Percentiles rank a stretch among this genome's conserved stretches.
These are phyloP conservation scores for Diatrype stigma DNA, from an alignment of 2,329 filamentous ascomycete species.

Conservation along the genomic window DNA sequence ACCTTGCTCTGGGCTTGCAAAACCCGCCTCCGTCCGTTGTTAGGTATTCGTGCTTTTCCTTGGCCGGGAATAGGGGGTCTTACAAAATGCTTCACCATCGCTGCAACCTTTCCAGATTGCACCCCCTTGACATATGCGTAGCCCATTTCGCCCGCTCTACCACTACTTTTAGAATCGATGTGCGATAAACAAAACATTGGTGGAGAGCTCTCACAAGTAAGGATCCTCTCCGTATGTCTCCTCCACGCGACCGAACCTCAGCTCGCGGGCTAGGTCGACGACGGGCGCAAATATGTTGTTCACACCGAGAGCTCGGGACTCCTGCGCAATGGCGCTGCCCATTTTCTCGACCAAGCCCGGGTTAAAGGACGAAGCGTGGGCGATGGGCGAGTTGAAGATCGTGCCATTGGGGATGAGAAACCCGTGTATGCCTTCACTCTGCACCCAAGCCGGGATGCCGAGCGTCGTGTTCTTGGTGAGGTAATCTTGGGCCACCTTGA, in stretches of 20 bases:
- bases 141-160: slow-evolving; percentile 58
- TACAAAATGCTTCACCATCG: slow-evolving; percentile 72
- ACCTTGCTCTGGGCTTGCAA: slow-evolving; percentile 65
- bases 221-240: slow-evolving; percentile 69
- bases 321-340: slow-evolving; percentile 60
- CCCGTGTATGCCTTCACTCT: slow-evolving; percentile 72
- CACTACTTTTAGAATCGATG: slow-evolving; percentile 4
- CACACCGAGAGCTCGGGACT: slow-evolving; percentile 63
- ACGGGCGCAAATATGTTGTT: slow-evolving; percentile 72
- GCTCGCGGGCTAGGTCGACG: slow-evolving; percentile 65
- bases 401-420: slow-evolving; percentile 69
- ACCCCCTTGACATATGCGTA: slow-evolving; percentile 55
- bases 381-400: slow-evolving; percentile 76
- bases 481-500: slow-evolving; percentile 66
- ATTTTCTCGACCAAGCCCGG: slow-evolving; percentile 60
- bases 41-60: slow-evolving; percentile 1
- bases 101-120: slow-evolving; percentile 61
- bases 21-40: slow-evolving; percentile 44
- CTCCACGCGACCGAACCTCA: slow-evolving; percentile 69
- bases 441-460: slow-evolving; percentile 69
- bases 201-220: slow-evolving; percentile 42
- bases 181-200: background rate
- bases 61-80: slow-evolving; percentile 10
- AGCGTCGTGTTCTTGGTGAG: slow-evolving; percentile 60
- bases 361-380: slow-evolving; percentile 68